Conservation (phyloP, 257 asterid genomes). For the Solanum clarkiae region DNA sequence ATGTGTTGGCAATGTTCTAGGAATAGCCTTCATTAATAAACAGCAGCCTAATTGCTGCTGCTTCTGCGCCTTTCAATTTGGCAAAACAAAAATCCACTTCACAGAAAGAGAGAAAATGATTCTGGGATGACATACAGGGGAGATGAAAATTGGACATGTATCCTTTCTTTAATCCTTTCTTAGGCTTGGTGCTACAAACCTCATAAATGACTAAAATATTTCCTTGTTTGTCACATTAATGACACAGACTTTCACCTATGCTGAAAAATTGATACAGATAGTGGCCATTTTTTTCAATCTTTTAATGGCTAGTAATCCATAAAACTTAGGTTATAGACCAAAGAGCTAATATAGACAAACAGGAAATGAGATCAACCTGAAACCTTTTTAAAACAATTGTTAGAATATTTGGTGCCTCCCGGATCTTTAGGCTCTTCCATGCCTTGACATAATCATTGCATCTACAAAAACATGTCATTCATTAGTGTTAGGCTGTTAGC, state of each 20-base stretch:
- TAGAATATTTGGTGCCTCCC: constrained; percentile 80
- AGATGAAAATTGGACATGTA: neutral
- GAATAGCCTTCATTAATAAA: neutral
- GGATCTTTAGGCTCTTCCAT: constrained; percentile 76
- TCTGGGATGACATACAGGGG: neutral
- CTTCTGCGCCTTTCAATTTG: neutral
- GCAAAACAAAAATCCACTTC: neutral
- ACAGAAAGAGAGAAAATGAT: neutral
- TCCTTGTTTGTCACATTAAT: neutral
- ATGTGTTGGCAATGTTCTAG: neutral
- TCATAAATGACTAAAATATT: neutral
- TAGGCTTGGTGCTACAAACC: neutral
- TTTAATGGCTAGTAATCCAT: neutral
- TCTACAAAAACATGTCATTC: constrained; percentile 26
- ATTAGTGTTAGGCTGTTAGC: neutral
- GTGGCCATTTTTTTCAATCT: neutral
- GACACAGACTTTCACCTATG: neutral
- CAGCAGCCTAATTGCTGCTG: neutral
- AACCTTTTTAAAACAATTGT: constrained; percentile 93
- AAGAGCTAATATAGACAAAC: neutral
- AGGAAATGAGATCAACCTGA: constrained; percentile 45
- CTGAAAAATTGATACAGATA: neutral
- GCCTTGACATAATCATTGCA: constrained; percentile 96
- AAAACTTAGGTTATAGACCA: neutral
- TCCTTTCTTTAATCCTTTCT: neutral